phyloP scores from a whole-genome alignment of 1,284 basidiomycete genomes.

The Coniferiporia sulphurascens region DNA sequence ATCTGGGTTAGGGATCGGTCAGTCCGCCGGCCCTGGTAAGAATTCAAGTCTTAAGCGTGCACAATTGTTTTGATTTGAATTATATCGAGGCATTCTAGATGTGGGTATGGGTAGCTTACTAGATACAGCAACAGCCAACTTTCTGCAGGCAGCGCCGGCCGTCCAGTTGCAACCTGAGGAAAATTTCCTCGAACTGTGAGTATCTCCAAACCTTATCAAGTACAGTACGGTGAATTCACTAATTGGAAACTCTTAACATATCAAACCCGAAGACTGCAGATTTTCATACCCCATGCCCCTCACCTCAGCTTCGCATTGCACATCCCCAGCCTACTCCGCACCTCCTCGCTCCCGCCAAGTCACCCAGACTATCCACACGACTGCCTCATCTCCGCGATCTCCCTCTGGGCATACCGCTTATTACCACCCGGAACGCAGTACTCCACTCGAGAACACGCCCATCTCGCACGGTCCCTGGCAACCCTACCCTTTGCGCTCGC shows the following conservation, averaged over 20 bases:
- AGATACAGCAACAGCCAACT: no score
- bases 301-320: constrained; percentile 12
- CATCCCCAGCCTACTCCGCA: not conserved
- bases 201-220: not conserved
- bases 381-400: not conserved
- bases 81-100: no score
- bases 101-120: no score
- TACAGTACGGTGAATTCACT: not conserved
- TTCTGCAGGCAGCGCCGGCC: no score
- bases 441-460: not conserved
- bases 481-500: not conserved
- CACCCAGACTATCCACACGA: not conserved
- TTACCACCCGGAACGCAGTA: not conserved
- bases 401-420: not conserved
- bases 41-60: no score
- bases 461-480: not conserved
- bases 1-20: no score
- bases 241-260: not conserved
- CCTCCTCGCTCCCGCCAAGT: not conserved
- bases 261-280: not conserved
- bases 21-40: no score
- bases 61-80: no score
- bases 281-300: constrained; percentile 9
- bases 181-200: not conserved
- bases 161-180: not conserved